A percentile compares a stretch with the other conserved stretches of the same genome.
These are phyloP conservation scores for Ichthyophthirius multifiliis DNA, from an alignment of 169 alveolate genomes.

Conservation along the genomic window DNA sequence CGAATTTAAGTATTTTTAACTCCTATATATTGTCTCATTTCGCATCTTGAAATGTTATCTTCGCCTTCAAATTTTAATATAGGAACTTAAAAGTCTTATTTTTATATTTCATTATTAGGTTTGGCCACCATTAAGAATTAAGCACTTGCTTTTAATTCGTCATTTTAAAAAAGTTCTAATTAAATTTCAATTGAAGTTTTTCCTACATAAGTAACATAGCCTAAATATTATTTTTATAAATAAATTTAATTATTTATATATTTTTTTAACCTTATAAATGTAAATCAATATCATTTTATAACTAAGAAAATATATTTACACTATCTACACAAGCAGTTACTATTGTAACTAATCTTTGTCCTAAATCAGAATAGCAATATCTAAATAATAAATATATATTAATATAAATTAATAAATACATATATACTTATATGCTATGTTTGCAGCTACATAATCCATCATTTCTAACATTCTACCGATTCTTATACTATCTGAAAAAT, in stretches of 20 bases:
- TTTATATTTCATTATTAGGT: background rate
- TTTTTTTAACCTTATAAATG: background rate
- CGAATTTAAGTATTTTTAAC: background rate
- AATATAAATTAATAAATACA: background rate
- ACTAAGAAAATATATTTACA: conserved; percentile 13
- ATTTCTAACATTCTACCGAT: conserved; percentile 46
- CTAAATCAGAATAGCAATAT: background rate
- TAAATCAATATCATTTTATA: conserved; percentile 24
- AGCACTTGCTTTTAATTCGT: conserved; percentile 31
- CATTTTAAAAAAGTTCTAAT: conserved; percentile 17
- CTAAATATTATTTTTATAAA: conserved; percentile 1
- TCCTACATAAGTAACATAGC: conserved; percentile 36
- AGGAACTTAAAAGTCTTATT: conserved; percentile 24
- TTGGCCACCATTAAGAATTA: conserved; percentile 55
- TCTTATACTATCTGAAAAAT: conserved; percentile 15
- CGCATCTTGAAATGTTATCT: conserved; percentile 8
- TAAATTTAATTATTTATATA: background rate
- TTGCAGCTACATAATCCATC: conserved; percentile 41
- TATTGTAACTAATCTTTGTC: conserved; percentile 8
- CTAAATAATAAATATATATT: background rate
- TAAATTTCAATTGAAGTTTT: conserved; percentile 31
- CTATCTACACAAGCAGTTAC: conserved; percentile 50
- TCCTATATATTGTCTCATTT: conserved; percentile 33
- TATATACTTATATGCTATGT: conserved; percentile 30
- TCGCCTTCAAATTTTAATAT: conserved; percentile 21